Conservation (phyloP, 139 green algal species). For the Parachlorella kessleri region DNA sequence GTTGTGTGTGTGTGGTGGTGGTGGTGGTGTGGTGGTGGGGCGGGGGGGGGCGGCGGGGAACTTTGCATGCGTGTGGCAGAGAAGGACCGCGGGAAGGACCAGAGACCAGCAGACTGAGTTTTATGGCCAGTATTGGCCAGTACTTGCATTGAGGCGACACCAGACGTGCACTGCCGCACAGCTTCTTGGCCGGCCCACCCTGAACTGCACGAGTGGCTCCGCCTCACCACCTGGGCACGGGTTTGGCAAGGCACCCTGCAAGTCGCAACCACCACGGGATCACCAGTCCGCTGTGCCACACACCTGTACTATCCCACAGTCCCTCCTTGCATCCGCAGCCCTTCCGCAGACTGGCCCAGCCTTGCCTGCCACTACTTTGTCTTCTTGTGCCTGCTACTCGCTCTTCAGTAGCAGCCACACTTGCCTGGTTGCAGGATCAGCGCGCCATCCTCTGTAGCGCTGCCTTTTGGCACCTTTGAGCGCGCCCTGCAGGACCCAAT, state of each 20-base stretch:
- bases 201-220: too few relatives aligned
- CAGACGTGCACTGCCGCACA: neutral
- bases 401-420: too few relatives aligned
- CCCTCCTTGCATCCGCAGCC: neutral
- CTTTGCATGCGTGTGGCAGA: neutral
- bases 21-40: neutral
- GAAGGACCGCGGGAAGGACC: too few relatives aligned
- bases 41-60: too few relatives aligned
- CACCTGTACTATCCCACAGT: neutral
- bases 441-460: constrained; percentile 64
- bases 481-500: constrained; percentile 53
- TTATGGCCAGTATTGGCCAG: neutral
- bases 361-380: neutral
- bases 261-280: neutral
- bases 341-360: constrained; percentile 3
- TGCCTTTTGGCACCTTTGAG: constrained; percentile 91
- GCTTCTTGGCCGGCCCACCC: neutral
- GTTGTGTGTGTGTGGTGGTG: neutral
- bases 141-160: too few relatives aligned
- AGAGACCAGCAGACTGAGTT: neutral
- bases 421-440: constrained; percentile 14
- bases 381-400: too few relatives aligned
- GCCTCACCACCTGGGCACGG: too few relatives aligned
- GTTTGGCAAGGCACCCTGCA: too few relatives aligned
- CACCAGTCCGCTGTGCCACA: neutral